phyloP scores from a whole-genome alignment of 148 eudicot genomes.

The Rhododendron vialii region DNA sequence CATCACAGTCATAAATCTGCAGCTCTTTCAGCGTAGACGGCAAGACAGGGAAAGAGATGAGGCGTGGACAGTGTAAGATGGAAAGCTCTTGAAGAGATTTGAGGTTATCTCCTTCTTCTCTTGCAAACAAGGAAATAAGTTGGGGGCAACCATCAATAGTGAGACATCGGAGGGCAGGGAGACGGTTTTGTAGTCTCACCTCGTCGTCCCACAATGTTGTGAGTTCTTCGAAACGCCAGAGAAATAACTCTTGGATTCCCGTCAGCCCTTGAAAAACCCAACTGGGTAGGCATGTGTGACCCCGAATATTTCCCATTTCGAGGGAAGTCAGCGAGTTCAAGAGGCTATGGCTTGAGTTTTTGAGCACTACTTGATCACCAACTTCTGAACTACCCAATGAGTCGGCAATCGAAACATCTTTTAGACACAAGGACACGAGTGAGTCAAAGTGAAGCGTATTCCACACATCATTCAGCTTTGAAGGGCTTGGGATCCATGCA shows the following conservation, averaged over 20 bases:
- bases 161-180: background rate
- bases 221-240: background rate
- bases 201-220: background rate
- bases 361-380: background rate
- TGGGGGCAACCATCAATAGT: rapidly evolving
- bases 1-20: rapidly evolving
- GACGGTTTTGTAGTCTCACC: background rate
- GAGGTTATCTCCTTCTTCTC: background rate
- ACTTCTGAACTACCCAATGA: background rate
- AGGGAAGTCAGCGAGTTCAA: background rate
- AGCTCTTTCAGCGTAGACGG: background rate
- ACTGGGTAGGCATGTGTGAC: background rate
- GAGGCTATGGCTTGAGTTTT: background rate
- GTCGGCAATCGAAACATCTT: background rate
- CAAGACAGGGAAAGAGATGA: background rate
- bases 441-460: background rate
- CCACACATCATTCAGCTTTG: background rate
- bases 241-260: background rate
- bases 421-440: background rate
- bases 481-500: background rate
- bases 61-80: background rate
- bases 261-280: background rate
- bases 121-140: background rate
- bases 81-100: background rate
- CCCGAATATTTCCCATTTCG: background rate